Evolutionary conservation across 1,284 basidiomycete genomes (phyloP), one percentile per base, ranked within the genome.

Genomic region (Moesziomyces aphidis): DNA sequence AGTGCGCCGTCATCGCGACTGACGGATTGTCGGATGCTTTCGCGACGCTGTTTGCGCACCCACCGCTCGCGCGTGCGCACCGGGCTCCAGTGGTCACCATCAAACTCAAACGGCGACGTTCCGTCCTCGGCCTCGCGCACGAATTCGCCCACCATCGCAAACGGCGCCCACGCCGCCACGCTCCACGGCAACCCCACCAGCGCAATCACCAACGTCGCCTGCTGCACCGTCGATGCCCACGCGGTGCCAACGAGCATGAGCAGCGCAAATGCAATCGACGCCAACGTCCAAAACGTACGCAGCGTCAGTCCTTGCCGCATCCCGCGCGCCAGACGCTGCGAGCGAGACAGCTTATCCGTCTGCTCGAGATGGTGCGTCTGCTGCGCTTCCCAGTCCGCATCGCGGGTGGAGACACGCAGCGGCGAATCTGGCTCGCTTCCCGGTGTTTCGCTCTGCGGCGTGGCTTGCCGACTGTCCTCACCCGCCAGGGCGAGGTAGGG

Each of bases 111-210:
- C 17, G 77, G 75, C 8, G 51, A 61, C 15, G 23, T 34, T 1
- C 77, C 73, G 5, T 75, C 61, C 46, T 82, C 82, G 13, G 76
- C 81, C 48, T 83, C 81, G 31, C 78, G 67, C 3, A 82, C 74
- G 39, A 80, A 81, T 44, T 79, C 79, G 45, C 81, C 80, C 11
- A 85, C 76, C 48, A 85, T 73, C 2, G 83, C 81, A 65, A 74
- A 83, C 4, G 83, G 83, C 7, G 77, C 83, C 83, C 83, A 85
- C 17, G 61, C 65, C 23, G 80, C 79, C 9, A 85, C 63, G 39
- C 79, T 79, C 83, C 83, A 85, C 9, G 81, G 74, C 8, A 83
- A 49, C 9, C 83, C 83, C 28, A 82, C 73, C 10, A 77, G 56
- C 28, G 75, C 74, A 17, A 85, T 73, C 11, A 85, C 63, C 19